phyloP scores from a whole-genome alignment of 192 early-diverging fungal genomes.

The Dimargaris cristalligena region DNA sequence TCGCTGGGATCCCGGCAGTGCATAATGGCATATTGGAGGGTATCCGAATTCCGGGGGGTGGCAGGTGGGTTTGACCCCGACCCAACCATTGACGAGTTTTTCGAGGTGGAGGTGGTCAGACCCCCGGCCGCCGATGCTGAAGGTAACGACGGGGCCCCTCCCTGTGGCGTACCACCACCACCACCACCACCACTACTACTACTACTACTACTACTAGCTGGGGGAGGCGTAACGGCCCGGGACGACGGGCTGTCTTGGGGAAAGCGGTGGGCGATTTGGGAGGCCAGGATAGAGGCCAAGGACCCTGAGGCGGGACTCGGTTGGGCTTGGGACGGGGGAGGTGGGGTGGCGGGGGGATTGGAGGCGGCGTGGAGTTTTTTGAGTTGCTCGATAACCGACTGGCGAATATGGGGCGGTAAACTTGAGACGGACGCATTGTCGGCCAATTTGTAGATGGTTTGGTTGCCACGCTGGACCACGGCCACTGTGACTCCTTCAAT shows the following conservation, averaged over 20 bases:
- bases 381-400: neutral
- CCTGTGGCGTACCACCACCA: neutral
- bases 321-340: neutral
- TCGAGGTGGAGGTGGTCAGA: neutral
- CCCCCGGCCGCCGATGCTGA: neutral
- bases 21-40: neutral
- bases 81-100: neutral
- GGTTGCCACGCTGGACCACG: constrained; percentile 3
- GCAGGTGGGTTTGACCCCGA: no score
- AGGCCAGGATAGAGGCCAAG: constrained; percentile 3
- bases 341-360: neutral
- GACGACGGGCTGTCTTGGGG: neutral
- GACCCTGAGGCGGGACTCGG: neutral
- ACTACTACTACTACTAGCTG: no score
- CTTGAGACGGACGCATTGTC: neutral
- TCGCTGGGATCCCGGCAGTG: neutral
- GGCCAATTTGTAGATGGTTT: constrained; percentile 6
- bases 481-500: constrained; percentile 7
- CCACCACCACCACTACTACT: no score
- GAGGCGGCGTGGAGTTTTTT: neutral
- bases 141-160: neutral
- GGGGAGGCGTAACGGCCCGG: no score
- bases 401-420: neutral
- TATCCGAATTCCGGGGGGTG: no score
- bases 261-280: neutral